These are phyloP conservation scores for Mortierella hygrophila DNA, from an alignment of 192 early-diverging fungal genomes.

Conservation along the genomic window DNA sequence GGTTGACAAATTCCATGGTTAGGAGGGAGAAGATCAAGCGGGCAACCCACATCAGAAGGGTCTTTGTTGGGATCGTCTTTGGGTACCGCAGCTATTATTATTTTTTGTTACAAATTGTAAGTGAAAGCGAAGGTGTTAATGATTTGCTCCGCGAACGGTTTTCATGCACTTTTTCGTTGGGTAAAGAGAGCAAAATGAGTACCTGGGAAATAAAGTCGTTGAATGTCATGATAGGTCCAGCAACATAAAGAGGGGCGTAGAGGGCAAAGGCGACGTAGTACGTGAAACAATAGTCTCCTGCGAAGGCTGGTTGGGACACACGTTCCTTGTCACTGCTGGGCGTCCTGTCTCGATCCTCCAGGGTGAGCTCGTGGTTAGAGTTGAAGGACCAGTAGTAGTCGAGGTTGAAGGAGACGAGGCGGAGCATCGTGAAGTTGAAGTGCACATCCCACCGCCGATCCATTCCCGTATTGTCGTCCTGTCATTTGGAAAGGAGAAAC, in stretches of 20 bases:
- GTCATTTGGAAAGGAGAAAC: not conserved
- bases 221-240: slow-evolving; percentile 96
- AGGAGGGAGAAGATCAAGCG: slow-evolving; percentile 74
- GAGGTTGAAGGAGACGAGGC: slow-evolving; percentile 94
- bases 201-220: slow-evolving; percentile 93
- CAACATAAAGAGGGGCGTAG: slow-evolving; percentile 94
- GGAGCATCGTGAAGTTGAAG: slow-evolving; percentile 92
- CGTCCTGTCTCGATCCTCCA: slow-evolving; percentile 44
- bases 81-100: slow-evolving; percentile 67
- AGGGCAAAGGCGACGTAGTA: slow-evolving; percentile 86
- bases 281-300: slow-evolving; percentile 79
- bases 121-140: not conserved
- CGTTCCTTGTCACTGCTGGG: slow-evolving; percentile 70
- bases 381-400: slow-evolving; percentile 88
- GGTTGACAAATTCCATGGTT: slow-evolving; percentile 91
- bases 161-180: not conserved
- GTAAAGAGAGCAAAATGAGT: not conserved
- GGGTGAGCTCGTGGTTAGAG: slow-evolving; percentile 13
- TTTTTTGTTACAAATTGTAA: not conserved
- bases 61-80: slow-evolving; percentile 53
- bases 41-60: slow-evolving; percentile 68
- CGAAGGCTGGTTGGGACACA: slow-evolving; percentile 64
- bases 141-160: slow-evolving; percentile 10
- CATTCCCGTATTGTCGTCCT: slow-evolving; percentile 81
- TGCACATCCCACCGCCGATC: slow-evolving; percentile 87